These are phyloP conservation scores for Rhodamnia rubescens DNA, from an alignment of 345 rosid genomes.

Conservation along the genomic window DNA sequence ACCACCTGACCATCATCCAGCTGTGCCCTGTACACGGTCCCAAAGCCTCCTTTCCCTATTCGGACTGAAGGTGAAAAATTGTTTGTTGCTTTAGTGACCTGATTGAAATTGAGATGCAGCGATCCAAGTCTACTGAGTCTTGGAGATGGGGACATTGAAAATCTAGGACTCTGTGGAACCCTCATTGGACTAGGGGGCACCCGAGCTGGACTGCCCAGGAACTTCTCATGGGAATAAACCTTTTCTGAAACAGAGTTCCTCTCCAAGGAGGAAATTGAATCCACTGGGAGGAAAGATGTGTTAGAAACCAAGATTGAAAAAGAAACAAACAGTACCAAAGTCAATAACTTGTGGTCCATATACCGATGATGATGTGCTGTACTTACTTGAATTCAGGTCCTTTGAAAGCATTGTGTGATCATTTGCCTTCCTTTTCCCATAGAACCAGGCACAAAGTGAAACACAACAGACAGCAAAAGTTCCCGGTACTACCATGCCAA, in stretches of 20 bases:
- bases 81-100: conserved; percentile 51
- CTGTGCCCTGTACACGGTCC: conserved; percentile 65
- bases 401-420: conserved; percentile 43
- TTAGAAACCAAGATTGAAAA: neutral
- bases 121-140: conserved; percentile 59
- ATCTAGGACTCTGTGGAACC: conserved; percentile 77
- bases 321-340: neutral
- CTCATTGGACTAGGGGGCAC: conserved; percentile 61
- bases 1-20: conserved; percentile 66
- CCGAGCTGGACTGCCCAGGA: conserved; percentile 52
- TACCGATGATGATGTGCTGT: neutral
- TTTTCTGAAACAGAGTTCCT: conserved; percentile 45
- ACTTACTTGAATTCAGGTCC: conserved; percentile 60
- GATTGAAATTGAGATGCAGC: conserved; percentile 45
- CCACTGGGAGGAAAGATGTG: conserved; percentile 35
- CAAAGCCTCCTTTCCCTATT: conserved; percentile 92
- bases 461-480: conserved; percentile 32
- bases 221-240: conserved; percentile 23
- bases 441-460: conserved; percentile 50
- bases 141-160: conserved; percentile 71
- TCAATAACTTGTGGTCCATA: neutral
- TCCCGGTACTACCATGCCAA: conserved; percentile 39
- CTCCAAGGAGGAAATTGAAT: conserved; percentile 47
- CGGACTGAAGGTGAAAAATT: conserved; percentile 45
- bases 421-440: conserved; percentile 46